Percentiles rank a stretch among this genome's conserved stretches.
Evolutionary conservation across 768 basidiomycete genomes (phyloP).

Genomic region (Tricholoma matsutake): DNA sequence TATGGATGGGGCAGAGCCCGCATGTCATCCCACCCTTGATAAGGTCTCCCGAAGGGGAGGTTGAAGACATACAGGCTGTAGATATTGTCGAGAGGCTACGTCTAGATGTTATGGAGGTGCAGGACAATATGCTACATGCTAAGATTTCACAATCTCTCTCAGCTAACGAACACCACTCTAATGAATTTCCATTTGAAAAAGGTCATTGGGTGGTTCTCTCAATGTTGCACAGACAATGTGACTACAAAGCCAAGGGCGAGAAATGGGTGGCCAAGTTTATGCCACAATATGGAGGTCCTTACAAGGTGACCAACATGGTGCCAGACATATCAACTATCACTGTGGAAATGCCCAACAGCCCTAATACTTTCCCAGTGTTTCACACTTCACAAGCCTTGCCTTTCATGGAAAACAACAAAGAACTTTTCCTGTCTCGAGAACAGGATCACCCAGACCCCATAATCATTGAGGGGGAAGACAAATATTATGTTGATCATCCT

Average conservation of each 20-base stretch:
- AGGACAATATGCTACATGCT: neutral
- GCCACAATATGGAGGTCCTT: slow-evolving; percentile 29
- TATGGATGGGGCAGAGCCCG: too few species aligned
- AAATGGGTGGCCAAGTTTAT: slow-evolving; percentile 36
- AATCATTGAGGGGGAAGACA: slow-evolving; percentile 20
- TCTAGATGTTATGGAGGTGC: neutral
- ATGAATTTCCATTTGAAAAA: neutral
- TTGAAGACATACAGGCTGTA: too few species aligned
- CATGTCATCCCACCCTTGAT: slow-evolving; percentile 7
- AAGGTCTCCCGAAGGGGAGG: neutral
- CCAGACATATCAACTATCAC: slow-evolving; percentile 17
- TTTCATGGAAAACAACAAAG: slow-evolving; percentile 27
- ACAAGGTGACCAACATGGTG: slow-evolving; percentile 14
- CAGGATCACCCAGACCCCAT: slow-evolving; percentile 15
- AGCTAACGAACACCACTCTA: too few species aligned
- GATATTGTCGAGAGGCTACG: neutral
- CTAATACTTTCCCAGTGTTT: too few species aligned
- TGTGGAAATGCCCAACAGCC: slow-evolving; percentile 15
- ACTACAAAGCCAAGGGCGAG: slow-evolving; percentile 21
- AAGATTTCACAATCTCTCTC: too few species aligned
- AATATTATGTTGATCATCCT: slow-evolving; percentile 30
- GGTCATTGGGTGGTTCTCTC: slow-evolving; percentile 27
- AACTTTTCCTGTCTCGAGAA: slow-evolving; percentile 25
- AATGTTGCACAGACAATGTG: slow-evolving; percentile 17
- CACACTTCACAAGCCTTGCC: slow-evolving; percentile 28